Conservation (phyloP, 345 rosid genomes). For the Dimocarpus longan region DNA sequence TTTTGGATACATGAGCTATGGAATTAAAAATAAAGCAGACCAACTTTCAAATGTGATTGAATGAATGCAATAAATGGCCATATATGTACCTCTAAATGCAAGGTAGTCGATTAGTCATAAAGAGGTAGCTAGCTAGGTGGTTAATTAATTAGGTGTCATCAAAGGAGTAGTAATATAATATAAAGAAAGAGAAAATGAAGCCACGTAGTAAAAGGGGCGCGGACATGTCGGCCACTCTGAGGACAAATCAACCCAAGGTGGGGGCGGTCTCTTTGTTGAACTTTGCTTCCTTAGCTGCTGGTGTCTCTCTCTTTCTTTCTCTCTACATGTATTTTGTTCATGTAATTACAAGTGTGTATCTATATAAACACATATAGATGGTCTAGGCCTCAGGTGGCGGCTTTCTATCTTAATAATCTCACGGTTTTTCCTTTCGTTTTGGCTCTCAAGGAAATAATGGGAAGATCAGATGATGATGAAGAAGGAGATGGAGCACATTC, state of each 20-base stretch:
- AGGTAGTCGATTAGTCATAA: neutral
- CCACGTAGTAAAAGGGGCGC: slow-evolving; percentile 7
- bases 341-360: neutral
- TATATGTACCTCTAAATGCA: too few species aligned
- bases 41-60: neutral
- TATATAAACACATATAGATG: slow-evolving; percentile 14
- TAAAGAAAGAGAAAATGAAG: neutral
- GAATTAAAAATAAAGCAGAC: neutral
- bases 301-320: neutral
- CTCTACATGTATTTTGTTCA: neutral
- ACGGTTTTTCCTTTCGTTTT: neutral
- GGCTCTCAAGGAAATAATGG: slow-evolving; percentile 12
- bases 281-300: slow-evolving; percentile 2
- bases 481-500: slow-evolving; percentile 10
- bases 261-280: slow-evolving; percentile 1
- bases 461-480: neutral
- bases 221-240: slow-evolving; percentile 42
- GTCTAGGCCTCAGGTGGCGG: slow-evolving; percentile 20
- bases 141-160: neutral
- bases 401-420: slow-evolving; percentile 19
- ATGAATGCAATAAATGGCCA: neutral
- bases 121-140: neutral
- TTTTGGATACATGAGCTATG: too few species aligned
- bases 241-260: slow-evolving; percentile 25
- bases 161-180: too few species aligned